Conservation (phyloP, 495 filamentous ascomycete genomes). For the Aspergillus nanangensis region DNA sequence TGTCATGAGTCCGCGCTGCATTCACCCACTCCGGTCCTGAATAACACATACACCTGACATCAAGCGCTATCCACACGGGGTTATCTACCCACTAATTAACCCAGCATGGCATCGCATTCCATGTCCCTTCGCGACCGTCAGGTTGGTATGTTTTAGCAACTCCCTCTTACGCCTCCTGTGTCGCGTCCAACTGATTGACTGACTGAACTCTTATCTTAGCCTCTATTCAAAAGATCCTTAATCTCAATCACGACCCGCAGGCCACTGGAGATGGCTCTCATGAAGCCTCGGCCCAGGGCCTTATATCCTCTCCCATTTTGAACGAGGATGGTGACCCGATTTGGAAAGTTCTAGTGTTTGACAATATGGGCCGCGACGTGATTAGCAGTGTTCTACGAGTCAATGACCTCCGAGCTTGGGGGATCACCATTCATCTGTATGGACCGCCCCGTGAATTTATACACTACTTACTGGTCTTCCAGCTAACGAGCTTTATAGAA, state of each 20-base stretch:
- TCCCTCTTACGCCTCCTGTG: conserved; percentile 46
- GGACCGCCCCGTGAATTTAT: too few species aligned
- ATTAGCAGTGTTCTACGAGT: conserved; percentile 95
- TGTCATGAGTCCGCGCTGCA: too few species aligned
- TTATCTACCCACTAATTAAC: conserved; percentile 2
- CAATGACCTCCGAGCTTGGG: conserved; percentile 86
- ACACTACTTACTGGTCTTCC: too few species aligned
- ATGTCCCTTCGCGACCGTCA: conserved; percentile 91
- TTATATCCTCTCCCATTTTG: conserved; percentile 73
- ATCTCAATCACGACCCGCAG: conserved; percentile 74
- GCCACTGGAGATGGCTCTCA: conserved; percentile 51
- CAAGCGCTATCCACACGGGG: too few species aligned
- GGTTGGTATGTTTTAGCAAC: conserved; percentile 84
- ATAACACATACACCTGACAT: too few species aligned
- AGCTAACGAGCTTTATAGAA: conserved; percentile 39
- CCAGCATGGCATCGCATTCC: conserved; percentile 65
- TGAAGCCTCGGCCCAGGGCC: conserved; percentile 51
- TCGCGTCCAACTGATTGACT: not conserved
- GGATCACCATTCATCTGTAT: conserved; percentile 94
- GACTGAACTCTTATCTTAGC: conserved; percentile 47
- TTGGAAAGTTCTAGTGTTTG: conserved; percentile 70
- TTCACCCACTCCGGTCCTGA: too few species aligned
- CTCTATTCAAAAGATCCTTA: conserved; percentile 93
- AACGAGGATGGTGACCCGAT: conserved; percentile 83
- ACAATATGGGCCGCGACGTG: conserved; percentile 64